Conservation (phyloP, 2,329 filamentous ascomycete genomes). For the Fusarium ambrosium region DNA sequence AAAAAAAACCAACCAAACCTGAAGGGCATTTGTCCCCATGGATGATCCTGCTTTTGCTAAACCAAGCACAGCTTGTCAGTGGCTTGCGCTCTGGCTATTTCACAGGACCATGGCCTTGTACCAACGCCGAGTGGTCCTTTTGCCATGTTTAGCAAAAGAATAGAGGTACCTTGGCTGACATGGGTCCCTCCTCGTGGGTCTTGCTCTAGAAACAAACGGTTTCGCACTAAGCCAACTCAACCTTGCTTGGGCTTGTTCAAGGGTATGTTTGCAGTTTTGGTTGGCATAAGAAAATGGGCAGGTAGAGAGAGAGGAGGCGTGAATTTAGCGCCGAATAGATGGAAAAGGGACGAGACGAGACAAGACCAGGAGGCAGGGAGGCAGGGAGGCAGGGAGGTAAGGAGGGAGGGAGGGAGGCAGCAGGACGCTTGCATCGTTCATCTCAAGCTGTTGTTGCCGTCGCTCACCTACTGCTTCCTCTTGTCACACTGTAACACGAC, state of each 20-base stretch:
- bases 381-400: not conserved
- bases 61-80: slow-evolving; percentile 4
- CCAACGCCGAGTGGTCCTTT: not conserved
- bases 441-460: not conserved
- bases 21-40: not conserved
- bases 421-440: not conserved
- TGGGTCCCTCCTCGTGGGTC: not conserved
- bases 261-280: not conserved
- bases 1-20: not conserved
- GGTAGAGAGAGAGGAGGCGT: slow-evolving; percentile 8
- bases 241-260: not conserved
- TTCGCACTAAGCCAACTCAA: not conserved
- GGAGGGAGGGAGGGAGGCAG: not conserved
- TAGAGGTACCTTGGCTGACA: not conserved
- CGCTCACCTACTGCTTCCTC: not conserved
- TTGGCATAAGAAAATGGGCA: not conserved
- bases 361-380: not conserved
- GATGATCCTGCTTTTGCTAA: slow-evolving; percentile 27
- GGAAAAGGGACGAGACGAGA: not conserved
- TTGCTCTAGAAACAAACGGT: not conserved
- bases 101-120: not conserved
- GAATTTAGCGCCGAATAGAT: slow-evolving; percentile 27
- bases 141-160: not conserved
- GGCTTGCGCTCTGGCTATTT: slow-evolving; percentile 14
- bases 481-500: not conserved